phyloP scores from a whole-genome alignment of 1,284 basidiomycete species.

The Fomitopsis betulina region DNA sequence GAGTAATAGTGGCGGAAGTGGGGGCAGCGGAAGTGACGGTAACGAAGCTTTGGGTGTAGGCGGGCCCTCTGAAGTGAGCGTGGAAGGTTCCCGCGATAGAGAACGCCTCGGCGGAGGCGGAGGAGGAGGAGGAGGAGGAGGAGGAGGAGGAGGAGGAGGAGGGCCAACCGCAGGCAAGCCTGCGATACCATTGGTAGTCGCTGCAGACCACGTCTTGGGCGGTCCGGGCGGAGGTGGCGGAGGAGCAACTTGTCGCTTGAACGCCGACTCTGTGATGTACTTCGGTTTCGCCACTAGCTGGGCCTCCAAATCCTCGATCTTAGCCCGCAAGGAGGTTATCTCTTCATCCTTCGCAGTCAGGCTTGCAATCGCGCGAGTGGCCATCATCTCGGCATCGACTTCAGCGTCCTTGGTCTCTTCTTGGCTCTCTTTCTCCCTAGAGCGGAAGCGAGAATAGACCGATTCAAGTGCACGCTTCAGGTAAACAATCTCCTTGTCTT shows the following conservation, averaged over 20 bases:
- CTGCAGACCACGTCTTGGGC: constrained; percentile 7
- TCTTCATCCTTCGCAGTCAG: constrained; percentile 70
- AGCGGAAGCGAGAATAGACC: constrained; percentile 73
- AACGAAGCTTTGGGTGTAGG: not conserved
- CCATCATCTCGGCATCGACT: constrained; percentile 70
- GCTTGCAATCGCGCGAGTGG: constrained; percentile 64
- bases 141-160: constrained; percentile 12
- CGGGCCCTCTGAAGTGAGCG: not conserved
- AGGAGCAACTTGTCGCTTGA: constrained; percentile 62
- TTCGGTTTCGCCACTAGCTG: constrained; percentile 49
- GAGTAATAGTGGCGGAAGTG: constrained; percentile 18
- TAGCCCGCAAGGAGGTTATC: constrained; percentile 47
- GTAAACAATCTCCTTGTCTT: constrained; percentile 72
- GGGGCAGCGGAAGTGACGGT: not conserved
- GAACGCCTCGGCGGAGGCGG: constrained; percentile 15
- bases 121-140: constrained; percentile 18
- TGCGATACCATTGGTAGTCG: constrained; percentile 12
- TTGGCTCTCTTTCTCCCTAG: constrained; percentile 46
- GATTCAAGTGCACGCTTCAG: constrained; percentile 83
- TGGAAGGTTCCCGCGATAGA: not conserved
- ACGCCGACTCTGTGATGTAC: constrained; percentile 59
- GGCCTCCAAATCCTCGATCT: constrained; percentile 50
- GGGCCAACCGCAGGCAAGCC: constrained; percentile 9
- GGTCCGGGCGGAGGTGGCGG: constrained; percentile 50
- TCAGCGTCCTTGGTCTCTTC: constrained; percentile 36